Conservation (phyloP, 805 yeast species). For the Kodamaea laetipori region DNA sequence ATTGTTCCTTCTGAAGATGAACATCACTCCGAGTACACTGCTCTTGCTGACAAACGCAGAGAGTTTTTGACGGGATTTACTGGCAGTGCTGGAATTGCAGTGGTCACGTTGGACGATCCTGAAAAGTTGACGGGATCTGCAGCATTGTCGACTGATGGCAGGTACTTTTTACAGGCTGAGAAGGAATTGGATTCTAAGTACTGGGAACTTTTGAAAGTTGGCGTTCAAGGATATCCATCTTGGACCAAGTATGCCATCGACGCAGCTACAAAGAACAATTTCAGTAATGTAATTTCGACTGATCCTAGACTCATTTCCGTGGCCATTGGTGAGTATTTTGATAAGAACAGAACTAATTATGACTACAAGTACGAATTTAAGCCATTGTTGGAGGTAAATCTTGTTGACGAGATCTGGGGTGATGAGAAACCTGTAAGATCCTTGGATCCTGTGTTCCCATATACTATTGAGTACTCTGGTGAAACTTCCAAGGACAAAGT, state of each 20-base stretch:
- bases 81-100: conserved; percentile 91
- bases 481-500: conserved; percentile 34
- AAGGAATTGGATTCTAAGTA: conserved; percentile 69
- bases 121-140: conserved; percentile 62
- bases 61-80: conserved; percentile 84
- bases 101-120: conserved; percentile 58
- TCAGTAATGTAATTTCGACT: conserved; percentile 64
- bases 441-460: conserved; percentile 33
- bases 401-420: conserved; percentile 44
- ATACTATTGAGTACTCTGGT: conserved; percentile 36
- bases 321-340: conserved; percentile 45
- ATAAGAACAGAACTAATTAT: conserved; percentile 23
- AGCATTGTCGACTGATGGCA: conserved; percentile 87
- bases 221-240: conserved; percentile 63
- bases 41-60: conserved; percentile 78
- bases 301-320: conserved; percentile 76
- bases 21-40: conserved; percentile 89
- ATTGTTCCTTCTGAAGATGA: conserved; percentile 87
- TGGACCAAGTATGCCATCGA: conserved; percentile 78
- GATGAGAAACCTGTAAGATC: conserved; percentile 37
- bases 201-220: conserved; percentile 83
- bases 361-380: conserved; percentile 29
- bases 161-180: conserved; percentile 90
- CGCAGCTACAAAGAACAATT: conserved; percentile 53
- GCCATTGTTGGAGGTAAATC: conserved; percentile 33